Evolutionary conservation across 106 monocot species (phyloP), one percentile per base, ranked within the genome.

Genomic region (Alisma plantagoaquatica): DNA sequence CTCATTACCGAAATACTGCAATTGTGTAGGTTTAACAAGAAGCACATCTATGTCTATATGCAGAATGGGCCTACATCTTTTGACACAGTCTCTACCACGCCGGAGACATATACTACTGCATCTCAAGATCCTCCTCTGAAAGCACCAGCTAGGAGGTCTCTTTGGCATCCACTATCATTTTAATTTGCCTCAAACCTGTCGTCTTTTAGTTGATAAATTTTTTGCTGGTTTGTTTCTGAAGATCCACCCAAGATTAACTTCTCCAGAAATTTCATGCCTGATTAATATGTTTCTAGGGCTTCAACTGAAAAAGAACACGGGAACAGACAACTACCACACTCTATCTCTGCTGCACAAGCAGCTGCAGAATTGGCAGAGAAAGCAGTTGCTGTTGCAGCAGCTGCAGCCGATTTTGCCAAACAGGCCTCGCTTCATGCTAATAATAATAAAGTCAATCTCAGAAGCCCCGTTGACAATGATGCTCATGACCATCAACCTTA

Each of bases 41-140:
- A n/a, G n/a, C n/a, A n/a, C n/a, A n/a, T n/a, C n/a, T n/a, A n/a
- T n/a, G n/a, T 2, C 12, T 14, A 60, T 44, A 43, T 32, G 17
- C 67, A 90, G 89, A 64, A 55, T 47, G 84, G 90, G 16, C 84
- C 83, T 24, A 10, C 38, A 10, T 49, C 77, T 31, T 90, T 90
- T 63, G 45, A 65, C 31, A 75, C 71, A 50, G 73, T 76, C 22
- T 33, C 66, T n/a, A 77, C 60, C 70, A 64, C 83, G 42, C 79
- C 83, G 6, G 21, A 77, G 31, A 83, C 59, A 41, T 54, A 48
- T 49, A 29, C 32, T 24, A 18, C 49, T 22, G 16, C 53, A 17
- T 16, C 4, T 16, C 29, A 29, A 28, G 31, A 22, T 11, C 2
- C 26, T 30, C 20, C 6, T 9, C 21, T 31, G 31, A 30, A 53